phyloP scores from a whole-genome alignment of 2,329 filamentous ascomycete genomes.

The Pseudovirgaria hyperparasitica region DNA sequence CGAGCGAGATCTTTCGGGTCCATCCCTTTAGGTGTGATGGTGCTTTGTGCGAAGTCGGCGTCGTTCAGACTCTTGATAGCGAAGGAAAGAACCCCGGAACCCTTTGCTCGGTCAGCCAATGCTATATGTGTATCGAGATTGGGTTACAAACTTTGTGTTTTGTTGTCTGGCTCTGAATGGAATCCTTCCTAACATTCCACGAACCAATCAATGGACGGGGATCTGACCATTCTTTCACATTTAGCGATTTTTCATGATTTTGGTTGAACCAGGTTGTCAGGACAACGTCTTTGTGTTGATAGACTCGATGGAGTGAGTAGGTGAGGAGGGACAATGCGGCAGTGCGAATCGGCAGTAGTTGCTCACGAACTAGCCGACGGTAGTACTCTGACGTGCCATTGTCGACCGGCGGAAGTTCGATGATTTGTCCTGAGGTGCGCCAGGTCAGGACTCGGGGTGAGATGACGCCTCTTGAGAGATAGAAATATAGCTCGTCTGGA shows the following conservation, averaged over 20 bases:
- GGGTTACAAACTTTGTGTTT: slow-evolving; percentile 11
- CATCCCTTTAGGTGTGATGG: slow-evolving; percentile 43
- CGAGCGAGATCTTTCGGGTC: slow-evolving; percentile 19
- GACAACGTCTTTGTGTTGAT: slow-evolving; percentile 64
- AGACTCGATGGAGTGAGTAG: slow-evolving; percentile 68
- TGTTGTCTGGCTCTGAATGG: slow-evolving; percentile 32
- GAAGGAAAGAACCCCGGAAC: slow-evolving; percentile 31
- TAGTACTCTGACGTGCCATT: slow-evolving; percentile 72
- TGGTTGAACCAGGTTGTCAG: slow-evolving; percentile 68
- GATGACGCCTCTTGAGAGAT: slow-evolving; percentile 72
- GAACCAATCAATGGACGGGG: slow-evolving; percentile 41
- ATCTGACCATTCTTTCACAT: slow-evolving; percentile 40
- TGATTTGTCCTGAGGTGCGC: slow-evolving; percentile 66
- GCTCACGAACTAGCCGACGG: slow-evolving; percentile 60
- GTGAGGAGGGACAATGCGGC: slow-evolving; percentile 68
- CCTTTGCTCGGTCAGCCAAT: slow-evolving; percentile 10
- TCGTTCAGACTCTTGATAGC: slow-evolving; percentile 51
- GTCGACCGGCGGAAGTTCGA: slow-evolving; percentile 74
- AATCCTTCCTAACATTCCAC: slow-evolving; percentile 62
- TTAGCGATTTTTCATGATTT: slow-evolving; percentile 30
- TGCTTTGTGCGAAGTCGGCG: slow-evolving; percentile 55
- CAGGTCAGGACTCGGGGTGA: slow-evolving; percentile 68
- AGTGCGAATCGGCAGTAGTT: slow-evolving; percentile 62
- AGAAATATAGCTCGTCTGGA: slow-evolving; percentile 81
- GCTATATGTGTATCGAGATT: no score